phyloP scores from a whole-genome alignment of 1,139 yeast species.

The Protomyces arabidopsidicola region DNA sequence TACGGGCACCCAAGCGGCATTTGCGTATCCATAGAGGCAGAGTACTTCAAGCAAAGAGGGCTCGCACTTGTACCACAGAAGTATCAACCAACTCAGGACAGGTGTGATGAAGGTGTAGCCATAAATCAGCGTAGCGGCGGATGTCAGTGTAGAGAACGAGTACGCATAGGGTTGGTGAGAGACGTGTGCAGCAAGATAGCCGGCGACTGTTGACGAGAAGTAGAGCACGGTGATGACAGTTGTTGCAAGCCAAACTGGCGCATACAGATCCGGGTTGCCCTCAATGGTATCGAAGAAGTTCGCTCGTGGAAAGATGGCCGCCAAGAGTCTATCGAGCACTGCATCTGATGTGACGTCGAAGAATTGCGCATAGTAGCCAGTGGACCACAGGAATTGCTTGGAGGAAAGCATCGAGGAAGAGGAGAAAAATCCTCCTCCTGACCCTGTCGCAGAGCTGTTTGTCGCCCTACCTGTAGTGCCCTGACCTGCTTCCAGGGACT shows the following conservation, averaged over 20 bases:
- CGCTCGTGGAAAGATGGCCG: slow-evolving; percentile 39
- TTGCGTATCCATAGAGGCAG: slow-evolving; percentile 75
- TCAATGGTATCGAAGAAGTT: slow-evolving; percentile 43
- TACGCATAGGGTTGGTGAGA: slow-evolving; percentile 50
- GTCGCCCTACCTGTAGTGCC: not conserved
- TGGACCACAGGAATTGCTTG: slow-evolving; percentile 31
- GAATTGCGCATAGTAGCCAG: slow-evolving; percentile 33
- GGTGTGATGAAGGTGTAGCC: slow-evolving; percentile 71
- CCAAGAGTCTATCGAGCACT: slow-evolving; percentile 5
- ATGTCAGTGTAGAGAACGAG: slow-evolving; percentile 57
- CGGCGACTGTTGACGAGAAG: slow-evolving; percentile 63
- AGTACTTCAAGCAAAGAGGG: slow-evolving; percentile 44
- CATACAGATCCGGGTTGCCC: slow-evolving; percentile 59
- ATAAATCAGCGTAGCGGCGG: slow-evolving; percentile 62
- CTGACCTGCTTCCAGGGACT: slow-evolving; percentile 12
- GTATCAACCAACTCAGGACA: slow-evolving; percentile 47
- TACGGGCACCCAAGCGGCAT: slow-evolving; percentile 73
- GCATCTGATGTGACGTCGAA: slow-evolving; percentile 33
- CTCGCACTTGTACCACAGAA: slow-evolving; percentile 44
- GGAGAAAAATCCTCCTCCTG: slow-evolving; percentile 3
- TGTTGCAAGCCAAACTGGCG: slow-evolving; percentile 80
- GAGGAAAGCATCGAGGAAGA: slow-evolving; percentile 27
- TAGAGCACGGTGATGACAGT: slow-evolving; percentile 68
- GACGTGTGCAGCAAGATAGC: slow-evolving; percentile 47
- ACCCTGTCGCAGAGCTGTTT: not conserved